Percentiles rank a stretch among this genome's conserved stretches.
These are phyloP conservation scores for Populus simonii DNA, from an alignment of 345 rosid genomes.

Conservation along the genomic window DNA sequence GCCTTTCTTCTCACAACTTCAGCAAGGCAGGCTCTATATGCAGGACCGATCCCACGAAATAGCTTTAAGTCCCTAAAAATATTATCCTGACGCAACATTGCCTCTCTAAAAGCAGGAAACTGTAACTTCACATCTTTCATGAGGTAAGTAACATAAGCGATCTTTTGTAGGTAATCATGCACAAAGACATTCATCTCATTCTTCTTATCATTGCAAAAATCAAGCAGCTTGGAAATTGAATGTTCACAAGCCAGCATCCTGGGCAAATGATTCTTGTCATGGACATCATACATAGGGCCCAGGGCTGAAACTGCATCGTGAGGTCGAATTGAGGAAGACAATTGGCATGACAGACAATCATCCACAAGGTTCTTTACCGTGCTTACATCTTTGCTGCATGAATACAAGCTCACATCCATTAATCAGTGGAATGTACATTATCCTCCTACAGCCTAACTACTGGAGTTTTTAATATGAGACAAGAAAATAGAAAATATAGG, in stretches of 20 bases:
- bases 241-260: slow-evolving; percentile 65
- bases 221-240: slow-evolving; percentile 63
- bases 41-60: slow-evolving; percentile 77
- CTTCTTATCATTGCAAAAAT: slow-evolving; percentile 70
- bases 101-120: slow-evolving; percentile 96
- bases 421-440: slow-evolving; percentile 17
- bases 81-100: slow-evolving; percentile 77
- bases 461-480: background rate
- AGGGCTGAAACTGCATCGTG: slow-evolving; percentile 99
- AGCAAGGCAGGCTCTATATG: slow-evolving; percentile 96
- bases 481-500: background rate
- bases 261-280: slow-evolving; percentile 87
- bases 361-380: slow-evolving; percentile 94
- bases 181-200: slow-evolving; percentile 84
- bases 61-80: slow-evolving; percentile 66
- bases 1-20: slow-evolving; percentile 90
- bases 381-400: slow-evolving; percentile 88
- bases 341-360: slow-evolving; percentile 75
- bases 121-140: slow-evolving; percentile 87
- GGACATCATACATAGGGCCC: slow-evolving; percentile 98
- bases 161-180: slow-evolving; percentile 81
- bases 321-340: slow-evolving; percentile 90
- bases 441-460: background rate
- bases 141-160: slow-evolving; percentile 53
- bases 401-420: slow-evolving; percentile 21